Evolutionary conservation across 2,329 filamentous ascomycete genomes (phyloP), one percentile per base, ranked within the genome.

Genomic region (Pseudocercospora vitis): DNA sequence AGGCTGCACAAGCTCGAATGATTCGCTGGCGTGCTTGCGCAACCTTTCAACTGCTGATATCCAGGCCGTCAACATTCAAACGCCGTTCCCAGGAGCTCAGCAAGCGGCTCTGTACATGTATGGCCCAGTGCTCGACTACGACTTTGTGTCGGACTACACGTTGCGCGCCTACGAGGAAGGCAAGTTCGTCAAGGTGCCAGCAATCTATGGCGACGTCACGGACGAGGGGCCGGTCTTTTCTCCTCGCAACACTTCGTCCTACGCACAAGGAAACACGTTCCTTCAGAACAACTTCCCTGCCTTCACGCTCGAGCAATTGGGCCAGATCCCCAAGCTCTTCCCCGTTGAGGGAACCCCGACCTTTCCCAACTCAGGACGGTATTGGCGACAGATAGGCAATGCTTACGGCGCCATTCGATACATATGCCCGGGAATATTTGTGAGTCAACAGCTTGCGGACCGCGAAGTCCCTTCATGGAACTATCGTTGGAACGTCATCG

Each of bases 401-500:
- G 81, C 77, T 3, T 86, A 86, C 59, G 84, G 84, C 12, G 83
- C 88, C 58, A 75, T 86, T 61, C 76, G 83, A 4, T 87, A 87
- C 68, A 83, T 76, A 60, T 88, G 85, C 59, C 82, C 84, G 0
- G 80, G 79, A 0, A 74, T 86, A 32, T 80, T 76, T 69, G 71
- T 86, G 64, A 78, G 76, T 1, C 65, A 73, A 7, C 68, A 72
- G 1, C 73, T 73, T 40, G 69, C 71, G 2, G 60, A 65, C 21
- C 61, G 73, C 50, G 71, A 70, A 11, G 61, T 74, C 14, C 63
- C 68, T 1, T 81, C 78, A 19, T 91, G 81, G 79, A 85, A 83
- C 65, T 91, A 91, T 67, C 81, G 81, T 35, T 89, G 84, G 72
- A 80, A 85, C 51, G 87, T 89, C 3, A 72, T 81, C 35, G 86